Evolutionary conservation across 257 asterid genomes (phyloP).

Genomic region (Plantago elongata): DNA sequence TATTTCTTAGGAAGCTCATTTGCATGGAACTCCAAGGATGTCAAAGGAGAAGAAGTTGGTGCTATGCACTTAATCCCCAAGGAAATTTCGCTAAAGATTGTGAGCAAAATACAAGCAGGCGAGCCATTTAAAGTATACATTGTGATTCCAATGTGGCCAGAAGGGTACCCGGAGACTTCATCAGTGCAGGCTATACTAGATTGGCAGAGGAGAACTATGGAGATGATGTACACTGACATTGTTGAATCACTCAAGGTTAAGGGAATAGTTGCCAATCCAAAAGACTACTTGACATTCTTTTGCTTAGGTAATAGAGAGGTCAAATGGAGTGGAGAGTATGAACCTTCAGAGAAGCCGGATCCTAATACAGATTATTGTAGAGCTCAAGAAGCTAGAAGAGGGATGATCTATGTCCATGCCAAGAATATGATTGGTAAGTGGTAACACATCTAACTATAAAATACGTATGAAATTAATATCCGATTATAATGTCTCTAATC

Average conservation of each 20-base stretch:
- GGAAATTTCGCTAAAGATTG: constrained; percentile 30
- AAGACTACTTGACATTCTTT: constrained; percentile 35
- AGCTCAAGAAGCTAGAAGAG: constrained; percentile 28
- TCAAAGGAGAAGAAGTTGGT: constrained; percentile 17
- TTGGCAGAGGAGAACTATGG: constrained; percentile 34
- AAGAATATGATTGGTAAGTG: constrained; percentile 36
- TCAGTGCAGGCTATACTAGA: constrained; percentile 27
- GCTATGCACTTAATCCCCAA: constrained; percentile 31
- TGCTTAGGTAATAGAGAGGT: constrained; percentile 32
- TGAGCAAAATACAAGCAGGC: constrained; percentile 27
- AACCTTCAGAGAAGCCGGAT: constrained; percentile 28
- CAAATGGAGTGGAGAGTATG: constrained; percentile 27
- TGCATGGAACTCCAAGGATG: constrained; percentile 25
- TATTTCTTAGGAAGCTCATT: constrained; percentile 34
- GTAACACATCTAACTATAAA: constrained; percentile 9
- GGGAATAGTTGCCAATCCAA: constrained; percentile 23
- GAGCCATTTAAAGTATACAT: constrained; percentile 27
- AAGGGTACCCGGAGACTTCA: constrained; percentile 28
- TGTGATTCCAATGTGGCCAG: constrained; percentile 38
- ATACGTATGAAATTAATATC: not conserved
- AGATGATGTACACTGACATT: constrained; percentile 34
- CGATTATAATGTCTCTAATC: not conserved
- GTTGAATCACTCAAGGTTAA: constrained; percentile 22
- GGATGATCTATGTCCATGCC: constrained; percentile 37
- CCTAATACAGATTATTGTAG: constrained; percentile 18